A percentile compares a stretch with the other conserved stretches of the same genome.
Conservation (phyloP, 2,329 filamentous ascomycete genomes). For the Aureobasidium musti region DNA sequence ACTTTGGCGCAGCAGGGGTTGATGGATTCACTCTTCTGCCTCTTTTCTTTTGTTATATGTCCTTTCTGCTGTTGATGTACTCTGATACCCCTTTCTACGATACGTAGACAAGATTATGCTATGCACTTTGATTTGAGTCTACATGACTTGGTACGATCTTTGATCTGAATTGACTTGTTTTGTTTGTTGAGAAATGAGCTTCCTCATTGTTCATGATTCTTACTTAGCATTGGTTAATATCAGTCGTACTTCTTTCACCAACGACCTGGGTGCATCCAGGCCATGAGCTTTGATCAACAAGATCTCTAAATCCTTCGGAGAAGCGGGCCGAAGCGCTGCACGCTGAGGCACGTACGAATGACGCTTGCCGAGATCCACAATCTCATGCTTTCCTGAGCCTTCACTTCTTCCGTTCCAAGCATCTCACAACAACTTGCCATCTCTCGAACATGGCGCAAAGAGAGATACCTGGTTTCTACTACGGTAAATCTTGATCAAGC, state of each 20-base stretch:
- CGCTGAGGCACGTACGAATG: not conserved
- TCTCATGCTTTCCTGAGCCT: not conserved
- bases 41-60: constrained; percentile 21
- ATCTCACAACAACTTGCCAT: not conserved
- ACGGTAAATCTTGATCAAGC: constrained; percentile 36
- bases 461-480: constrained; percentile 51
- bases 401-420: not conserved
- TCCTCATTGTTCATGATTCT: too few relatives aligned
- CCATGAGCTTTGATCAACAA: not conserved
- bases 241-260: too few relatives aligned
- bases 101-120: constrained; percentile 2
- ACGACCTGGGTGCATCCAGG: not conserved
- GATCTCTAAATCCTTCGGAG: not conserved
- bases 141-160: not conserved
- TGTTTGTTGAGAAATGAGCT: too few relatives aligned
- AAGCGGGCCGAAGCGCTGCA: constrained; percentile 5
- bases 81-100: constrained; percentile 19
- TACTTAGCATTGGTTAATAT: too few relatives aligned
- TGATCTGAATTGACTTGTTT: not conserved
- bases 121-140: not conserved
- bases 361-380: constrained; percentile 5
- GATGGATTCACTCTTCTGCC: not conserved
- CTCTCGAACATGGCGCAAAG: constrained; percentile 5
- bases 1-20: too few relatives aligned
- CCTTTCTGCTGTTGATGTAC: constrained; percentile 2